Evolutionary conservation across 352 stramenopile genomes (phyloP).

Genomic region (Pythium coloratum): DNA sequence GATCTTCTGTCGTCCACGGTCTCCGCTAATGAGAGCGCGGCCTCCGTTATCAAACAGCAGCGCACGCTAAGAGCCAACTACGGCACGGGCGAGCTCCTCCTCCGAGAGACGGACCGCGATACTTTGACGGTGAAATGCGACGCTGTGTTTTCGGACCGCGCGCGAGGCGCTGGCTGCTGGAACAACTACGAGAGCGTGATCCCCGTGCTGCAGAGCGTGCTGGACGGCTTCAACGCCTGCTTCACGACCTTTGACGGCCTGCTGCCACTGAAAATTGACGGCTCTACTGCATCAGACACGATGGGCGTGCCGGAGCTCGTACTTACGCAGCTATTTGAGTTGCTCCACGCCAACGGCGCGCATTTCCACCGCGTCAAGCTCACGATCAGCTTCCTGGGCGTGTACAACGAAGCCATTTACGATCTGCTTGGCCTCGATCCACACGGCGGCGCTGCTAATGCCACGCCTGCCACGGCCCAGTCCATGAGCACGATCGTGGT

Average conservation of each 20-base stretch:
- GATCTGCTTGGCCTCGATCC: conserved; percentile 87
- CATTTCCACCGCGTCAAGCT: conserved; percentile 55
- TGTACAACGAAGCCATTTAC: conserved; percentile 95
- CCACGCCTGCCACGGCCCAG: not conserved
- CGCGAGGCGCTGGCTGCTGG: conserved; percentile 43
- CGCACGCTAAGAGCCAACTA: conserved; percentile 57
- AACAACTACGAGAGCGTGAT: conserved; percentile 53
- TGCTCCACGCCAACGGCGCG: conserved; percentile 32
- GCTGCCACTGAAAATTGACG: conserved; percentile 25
- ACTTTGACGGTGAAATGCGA: conserved; percentile 56
- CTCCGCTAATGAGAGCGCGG: not conserved
- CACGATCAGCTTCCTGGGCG: conserved; percentile 86
- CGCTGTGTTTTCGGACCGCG: conserved; percentile 60
- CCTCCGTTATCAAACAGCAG: not conserved
- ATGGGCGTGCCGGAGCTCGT: conserved; percentile 43
- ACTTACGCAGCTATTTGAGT: conserved; percentile 51
- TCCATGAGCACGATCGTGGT: conserved; percentile 51
- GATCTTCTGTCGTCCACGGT: conserved; percentile 1
- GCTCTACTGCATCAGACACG: not conserved
- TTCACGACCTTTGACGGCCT: conserved; percentile 58
- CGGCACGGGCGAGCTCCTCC: conserved; percentile 50
- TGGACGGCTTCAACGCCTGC: conserved; percentile 70
- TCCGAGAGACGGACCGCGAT: conserved; percentile 35
- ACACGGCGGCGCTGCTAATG: conserved; percentile 6
- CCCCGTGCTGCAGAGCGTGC: conserved; percentile 62